phyloP scores from a whole-genome alignment of 805 yeast species.

The Priceomyces castillae region DNA sequence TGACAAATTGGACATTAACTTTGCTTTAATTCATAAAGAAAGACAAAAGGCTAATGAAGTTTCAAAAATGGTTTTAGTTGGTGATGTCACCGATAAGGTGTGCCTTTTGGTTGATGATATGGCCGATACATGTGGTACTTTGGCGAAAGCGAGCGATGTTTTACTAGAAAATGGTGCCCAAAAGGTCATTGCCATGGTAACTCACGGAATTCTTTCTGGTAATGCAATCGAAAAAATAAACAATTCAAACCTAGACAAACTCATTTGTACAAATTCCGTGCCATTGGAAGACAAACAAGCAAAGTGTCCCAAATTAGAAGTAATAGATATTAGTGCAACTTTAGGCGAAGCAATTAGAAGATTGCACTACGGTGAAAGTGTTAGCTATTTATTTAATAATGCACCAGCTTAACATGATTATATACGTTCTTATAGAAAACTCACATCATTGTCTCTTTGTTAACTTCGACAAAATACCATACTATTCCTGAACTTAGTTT shows the following conservation, averaged over 20 bases:
- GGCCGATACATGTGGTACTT: constrained; percentile 89
- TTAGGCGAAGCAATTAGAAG: constrained; percentile 82
- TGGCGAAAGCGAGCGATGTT: constrained; percentile 79
- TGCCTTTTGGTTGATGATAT: constrained; percentile 83
- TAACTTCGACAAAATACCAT: constrained; percentile 65
- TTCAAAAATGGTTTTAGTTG: constrained; percentile 79
- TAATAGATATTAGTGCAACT: constrained; percentile 69
- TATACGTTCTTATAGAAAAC: not conserved
- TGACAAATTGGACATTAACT: constrained; percentile 72
- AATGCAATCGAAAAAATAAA: constrained; percentile 71
- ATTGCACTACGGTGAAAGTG: constrained; percentile 84
- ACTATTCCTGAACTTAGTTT: constrained; percentile 56
- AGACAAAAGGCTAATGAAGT: constrained; percentile 82
- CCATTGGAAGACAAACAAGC: constrained; percentile 66
- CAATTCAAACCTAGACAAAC: constrained; percentile 61
- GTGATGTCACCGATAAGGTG: constrained; percentile 73
- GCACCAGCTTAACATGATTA: constrained; percentile 41
- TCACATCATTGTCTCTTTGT: constrained; percentile 26
- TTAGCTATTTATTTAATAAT: constrained; percentile 72
- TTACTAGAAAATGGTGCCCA: constrained; percentile 65
- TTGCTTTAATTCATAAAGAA: constrained; percentile 83
- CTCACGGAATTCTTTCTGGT: constrained; percentile 78
- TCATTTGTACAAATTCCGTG: constrained; percentile 78
- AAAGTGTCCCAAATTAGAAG: constrained; percentile 60
- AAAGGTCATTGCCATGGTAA: constrained; percentile 75